Conservation (phyloP, 257 asterid species). For the Solanum habrochaites region DNA sequence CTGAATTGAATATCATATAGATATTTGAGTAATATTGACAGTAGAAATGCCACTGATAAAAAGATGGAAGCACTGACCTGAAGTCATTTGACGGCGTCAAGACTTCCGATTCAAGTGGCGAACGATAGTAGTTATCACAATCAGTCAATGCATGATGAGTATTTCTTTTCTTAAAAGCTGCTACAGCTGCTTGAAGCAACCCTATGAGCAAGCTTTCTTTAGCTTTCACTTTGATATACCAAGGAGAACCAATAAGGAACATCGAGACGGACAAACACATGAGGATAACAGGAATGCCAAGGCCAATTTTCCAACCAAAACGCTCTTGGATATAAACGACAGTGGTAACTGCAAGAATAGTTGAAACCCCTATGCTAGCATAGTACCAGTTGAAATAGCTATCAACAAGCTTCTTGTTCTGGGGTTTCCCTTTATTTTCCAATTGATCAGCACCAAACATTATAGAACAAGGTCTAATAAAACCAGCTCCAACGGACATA, state of each 20-base stretch:
- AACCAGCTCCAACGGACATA: constrained; percentile 14
- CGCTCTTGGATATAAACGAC: constrained; percentile 10
- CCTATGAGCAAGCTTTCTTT: constrained; percentile 7
- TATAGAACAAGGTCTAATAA: constrained; percentile 12
- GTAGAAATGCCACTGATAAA: not conserved
- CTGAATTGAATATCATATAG: not conserved
- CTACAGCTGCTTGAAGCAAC: constrained; percentile 7
- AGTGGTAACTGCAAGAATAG: constrained; percentile 1
- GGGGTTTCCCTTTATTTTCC: not conserved
- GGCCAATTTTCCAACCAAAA: constrained; percentile 15
- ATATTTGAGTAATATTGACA: not conserved
- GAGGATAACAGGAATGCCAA: constrained; percentile 4
- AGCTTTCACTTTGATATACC: constrained; percentile 1
- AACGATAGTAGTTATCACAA: not conserved
- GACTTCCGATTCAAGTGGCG: not conserved
- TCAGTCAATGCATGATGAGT: not conserved
- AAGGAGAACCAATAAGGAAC: constrained; percentile 2
- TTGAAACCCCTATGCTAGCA: constrained; percentile 3
- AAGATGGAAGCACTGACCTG: not conserved
- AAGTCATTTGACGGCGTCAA: not conserved
- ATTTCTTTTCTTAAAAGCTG: constrained; percentile 5
- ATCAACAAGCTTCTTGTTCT: not conserved
- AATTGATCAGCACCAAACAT: constrained; percentile 9
- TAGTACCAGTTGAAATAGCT: constrained; percentile 7
- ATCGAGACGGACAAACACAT: not conserved